A percentile compares a stretch with the other conserved stretches of the same genome.
phyloP scores from a whole-genome alignment of 1,284 basidiomycete species.

The Melampsora americana region DNA sequence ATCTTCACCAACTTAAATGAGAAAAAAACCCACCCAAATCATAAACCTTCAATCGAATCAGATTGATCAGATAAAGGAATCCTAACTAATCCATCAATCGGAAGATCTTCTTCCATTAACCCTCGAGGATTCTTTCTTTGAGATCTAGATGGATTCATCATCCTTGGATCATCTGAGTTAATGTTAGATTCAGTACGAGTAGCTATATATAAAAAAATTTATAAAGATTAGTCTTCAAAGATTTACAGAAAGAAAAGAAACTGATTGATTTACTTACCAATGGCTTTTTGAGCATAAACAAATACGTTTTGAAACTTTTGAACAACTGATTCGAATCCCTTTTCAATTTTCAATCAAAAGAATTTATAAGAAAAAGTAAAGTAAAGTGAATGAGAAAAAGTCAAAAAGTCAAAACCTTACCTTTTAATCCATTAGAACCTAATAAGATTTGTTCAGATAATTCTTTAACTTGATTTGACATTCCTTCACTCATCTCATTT shows the following conservation, averaged over 20 bases:
- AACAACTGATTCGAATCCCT: slow-evolving; percentile 32
- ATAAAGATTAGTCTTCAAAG: too few relatives aligned
- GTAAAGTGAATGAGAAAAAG: not conserved
- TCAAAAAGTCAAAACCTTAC: not conserved
- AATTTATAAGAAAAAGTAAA: not conserved
- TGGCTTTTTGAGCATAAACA: slow-evolving; percentile 28
- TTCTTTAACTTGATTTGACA: slow-evolving; percentile 23
- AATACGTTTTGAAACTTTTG: slow-evolving; percentile 34
- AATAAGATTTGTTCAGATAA: slow-evolving; percentile 13
- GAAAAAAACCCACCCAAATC: too few relatives aligned
- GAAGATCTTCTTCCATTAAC: not conserved
- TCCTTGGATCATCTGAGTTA: not conserved
- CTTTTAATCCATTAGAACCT: slow-evolving; percentile 7
- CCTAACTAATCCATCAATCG: slow-evolving; percentile 23
- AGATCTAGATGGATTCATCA: not conserved
- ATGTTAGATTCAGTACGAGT: not conserved
- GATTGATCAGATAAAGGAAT: slow-evolving; percentile 20
- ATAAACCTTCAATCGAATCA: not conserved
- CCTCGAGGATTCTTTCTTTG: not conserved
- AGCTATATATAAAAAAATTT: not conserved
- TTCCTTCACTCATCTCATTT: slow-evolving; percentile 3
- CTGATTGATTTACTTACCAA: slow-evolving; percentile 2
- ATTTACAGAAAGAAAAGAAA: not conserved
- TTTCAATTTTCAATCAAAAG: not conserved
- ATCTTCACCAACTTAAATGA: too few relatives aligned